These are phyloP conservation scores for Starmerella powellii DNA, from an alignment of 805 yeast species.

Conservation along the genomic window DNA sequence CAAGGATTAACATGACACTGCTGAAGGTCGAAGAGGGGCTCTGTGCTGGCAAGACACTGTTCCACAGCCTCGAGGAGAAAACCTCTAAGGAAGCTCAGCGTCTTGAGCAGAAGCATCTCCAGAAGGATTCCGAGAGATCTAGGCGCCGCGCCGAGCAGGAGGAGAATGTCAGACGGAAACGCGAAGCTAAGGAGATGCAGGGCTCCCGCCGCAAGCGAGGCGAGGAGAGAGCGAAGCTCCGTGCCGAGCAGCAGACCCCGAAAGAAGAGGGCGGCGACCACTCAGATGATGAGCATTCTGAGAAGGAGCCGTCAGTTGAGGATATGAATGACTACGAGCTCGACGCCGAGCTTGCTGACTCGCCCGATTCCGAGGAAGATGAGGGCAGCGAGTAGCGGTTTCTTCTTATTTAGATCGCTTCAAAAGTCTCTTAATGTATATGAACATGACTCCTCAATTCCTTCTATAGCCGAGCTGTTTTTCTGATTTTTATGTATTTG, in stretches of 20 bases:
- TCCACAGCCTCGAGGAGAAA: constrained; percentile 62
- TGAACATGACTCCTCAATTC: too few species aligned
- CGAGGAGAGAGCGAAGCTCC: constrained; percentile 28
- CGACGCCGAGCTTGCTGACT: constrained; percentile 24
- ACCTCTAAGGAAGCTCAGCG: constrained; percentile 45
- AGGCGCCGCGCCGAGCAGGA: constrained; percentile 67
- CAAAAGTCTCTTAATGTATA: background rate
- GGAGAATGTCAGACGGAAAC: constrained; percentile 60
- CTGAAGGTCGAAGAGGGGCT: constrained; percentile 86
- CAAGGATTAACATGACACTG: constrained; percentile 63
- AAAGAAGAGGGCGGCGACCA: background rate
- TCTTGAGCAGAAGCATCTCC: constrained; percentile 57
- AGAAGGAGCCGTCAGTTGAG: constrained; percentile 33
- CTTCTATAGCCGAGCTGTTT: too few species aligned
- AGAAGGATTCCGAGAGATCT: constrained; percentile 48
- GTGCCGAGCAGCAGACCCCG: constrained; percentile 7
- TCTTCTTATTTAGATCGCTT: background rate
- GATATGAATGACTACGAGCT: constrained; percentile 28
- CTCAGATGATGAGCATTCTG: background rate
- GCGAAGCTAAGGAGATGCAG: constrained; percentile 60
- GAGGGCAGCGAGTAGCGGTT: background rate
- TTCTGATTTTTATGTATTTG: too few species aligned
- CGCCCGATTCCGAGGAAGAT: constrained; percentile 2
- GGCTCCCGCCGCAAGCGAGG: constrained; percentile 54
- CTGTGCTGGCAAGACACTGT: constrained; percentile 77